Conservation (phyloP, 108 stramenopile species). For the Mediolabrus comicus region DNA sequence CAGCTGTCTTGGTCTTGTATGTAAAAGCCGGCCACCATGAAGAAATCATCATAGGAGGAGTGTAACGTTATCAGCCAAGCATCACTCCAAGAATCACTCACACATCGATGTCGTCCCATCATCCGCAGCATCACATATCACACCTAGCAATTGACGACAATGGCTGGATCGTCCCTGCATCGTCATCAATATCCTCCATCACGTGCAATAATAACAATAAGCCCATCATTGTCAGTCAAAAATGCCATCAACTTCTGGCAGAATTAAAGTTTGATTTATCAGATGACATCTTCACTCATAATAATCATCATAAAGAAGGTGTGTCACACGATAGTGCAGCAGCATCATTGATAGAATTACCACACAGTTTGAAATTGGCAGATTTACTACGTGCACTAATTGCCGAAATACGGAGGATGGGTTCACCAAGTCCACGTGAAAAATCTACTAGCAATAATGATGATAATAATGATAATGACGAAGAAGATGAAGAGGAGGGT, state of each 20-base stretch:
- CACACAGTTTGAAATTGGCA: background rate
- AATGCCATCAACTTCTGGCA: slow-evolving; percentile 5
- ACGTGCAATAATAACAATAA: too few species aligned
- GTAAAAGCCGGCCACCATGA: too few species aligned
- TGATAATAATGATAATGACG: background rate
- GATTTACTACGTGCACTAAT: background rate
- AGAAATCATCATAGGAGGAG: too few species aligned
- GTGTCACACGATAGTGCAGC: background rate
- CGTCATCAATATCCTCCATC: background rate
- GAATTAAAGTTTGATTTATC: slow-evolving; percentile 5
- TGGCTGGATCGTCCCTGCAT: slow-evolving; percentile 30
- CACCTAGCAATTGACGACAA: slow-evolving; percentile 23
- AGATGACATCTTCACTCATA: background rate
- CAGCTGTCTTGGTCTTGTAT: too few species aligned
- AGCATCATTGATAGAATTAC: slow-evolving; percentile 4
- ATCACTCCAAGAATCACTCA: too few species aligned
- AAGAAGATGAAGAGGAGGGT: background rate
- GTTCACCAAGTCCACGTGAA: slow-evolving; percentile 4
- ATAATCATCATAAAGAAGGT: background rate
- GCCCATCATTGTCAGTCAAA: background rate
- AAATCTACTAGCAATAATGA: background rate
- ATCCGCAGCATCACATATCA: slow-evolving; percentile 31
- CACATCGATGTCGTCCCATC: too few species aligned
- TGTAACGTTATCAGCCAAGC: background rate
- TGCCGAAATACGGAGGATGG: slow-evolving; percentile 16